These are phyloP conservation scores for Leccinum aurantiacum DNA, from an alignment of 768 basidiomycete genomes.

Conservation along the genomic window DNA sequence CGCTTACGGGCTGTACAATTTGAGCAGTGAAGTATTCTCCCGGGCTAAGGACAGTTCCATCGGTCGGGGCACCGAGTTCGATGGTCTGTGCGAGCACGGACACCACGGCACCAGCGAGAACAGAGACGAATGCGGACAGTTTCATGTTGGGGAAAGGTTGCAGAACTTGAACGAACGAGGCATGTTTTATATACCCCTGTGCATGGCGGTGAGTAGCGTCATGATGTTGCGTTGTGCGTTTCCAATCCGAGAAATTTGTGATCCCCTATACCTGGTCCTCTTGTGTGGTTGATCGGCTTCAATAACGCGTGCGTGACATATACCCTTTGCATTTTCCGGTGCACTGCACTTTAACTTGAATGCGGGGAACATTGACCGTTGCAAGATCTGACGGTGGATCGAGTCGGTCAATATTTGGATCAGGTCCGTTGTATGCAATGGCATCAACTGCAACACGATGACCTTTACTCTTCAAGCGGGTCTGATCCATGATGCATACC, in stretches of 20 bases:
- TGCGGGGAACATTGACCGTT: background rate
- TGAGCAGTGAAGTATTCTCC: conserved; percentile 23
- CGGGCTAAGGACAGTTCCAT: conserved; percentile 16
- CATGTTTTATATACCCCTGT: background rate
- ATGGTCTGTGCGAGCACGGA: conserved; percentile 31
- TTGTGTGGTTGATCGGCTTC: too few species aligned
- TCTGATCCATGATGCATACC: background rate
- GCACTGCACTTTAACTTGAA: background rate
- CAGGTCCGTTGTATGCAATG: background rate
- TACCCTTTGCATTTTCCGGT: too few species aligned
- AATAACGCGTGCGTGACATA: too few species aligned
- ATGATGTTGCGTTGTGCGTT: too few species aligned
- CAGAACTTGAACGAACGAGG: background rate
- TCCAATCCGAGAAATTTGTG: background rate
- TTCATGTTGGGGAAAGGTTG: conserved; percentile 15
- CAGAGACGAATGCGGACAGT: conserved; percentile 3
- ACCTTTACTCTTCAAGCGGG: background rate
- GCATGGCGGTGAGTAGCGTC: background rate
- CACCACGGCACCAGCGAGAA: conserved; percentile 7
- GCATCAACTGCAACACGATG: background rate
- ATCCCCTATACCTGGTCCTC: background rate
- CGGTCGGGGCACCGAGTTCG: conserved; percentile 22
- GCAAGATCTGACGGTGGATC: background rate
- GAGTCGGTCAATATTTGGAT: background rate
- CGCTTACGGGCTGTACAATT: conserved; percentile 24